Evolutionary conservation across 108 stramenopile genomes (phyloP).

Genomic region (Fistulifera pelliculosa): DNA sequence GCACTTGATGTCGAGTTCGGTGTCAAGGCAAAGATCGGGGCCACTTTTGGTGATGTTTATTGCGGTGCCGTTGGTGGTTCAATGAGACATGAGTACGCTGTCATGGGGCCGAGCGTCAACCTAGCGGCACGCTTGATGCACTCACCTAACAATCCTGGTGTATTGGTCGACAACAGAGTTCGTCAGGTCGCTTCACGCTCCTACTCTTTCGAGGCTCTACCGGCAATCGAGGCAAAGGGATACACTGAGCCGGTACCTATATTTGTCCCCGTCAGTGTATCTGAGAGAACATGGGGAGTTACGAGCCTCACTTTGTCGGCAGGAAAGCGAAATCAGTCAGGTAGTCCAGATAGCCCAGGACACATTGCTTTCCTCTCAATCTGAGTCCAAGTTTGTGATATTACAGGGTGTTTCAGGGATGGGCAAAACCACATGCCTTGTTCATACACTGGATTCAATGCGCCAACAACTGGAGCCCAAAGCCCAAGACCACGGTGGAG

Average conservation of each 20-base stretch:
- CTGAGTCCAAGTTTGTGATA: slow-evolving; percentile 26
- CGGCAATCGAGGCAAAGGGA: slow-evolving; percentile 58
- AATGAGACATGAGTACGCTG: slow-evolving; percentile 57
- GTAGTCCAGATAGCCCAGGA: slow-evolving; percentile 36
- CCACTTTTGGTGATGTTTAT: slow-evolving; percentile 60
- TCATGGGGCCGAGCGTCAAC: slow-evolving; percentile 66
- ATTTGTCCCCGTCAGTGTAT: slow-evolving; percentile 47
- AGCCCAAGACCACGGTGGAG: too few relatives aligned
- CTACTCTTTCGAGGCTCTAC: slow-evolving; percentile 44
- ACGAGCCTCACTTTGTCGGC: slow-evolving; percentile 46
- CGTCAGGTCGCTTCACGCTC: slow-evolving; percentile 34
- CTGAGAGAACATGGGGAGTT: slow-evolving; percentile 30
- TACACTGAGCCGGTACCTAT: slow-evolving; percentile 62
- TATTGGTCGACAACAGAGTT: slow-evolving; percentile 57
- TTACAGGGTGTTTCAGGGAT: slow-evolving; percentile 39
- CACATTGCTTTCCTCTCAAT: slow-evolving; percentile 12
- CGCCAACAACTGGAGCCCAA: slow-evolving; percentile 12
- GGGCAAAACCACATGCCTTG: slow-evolving; percentile 49
- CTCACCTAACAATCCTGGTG: slow-evolving; percentile 42
- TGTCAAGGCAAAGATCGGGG: slow-evolving; percentile 42
- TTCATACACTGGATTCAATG: slow-evolving; percentile 38
- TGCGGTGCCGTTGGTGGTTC: slow-evolving; percentile 69
- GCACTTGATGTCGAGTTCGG: slow-evolving; percentile 42
- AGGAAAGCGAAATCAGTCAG: slow-evolving; percentile 41
- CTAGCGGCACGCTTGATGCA: slow-evolving; percentile 64